Percentiles rank a stretch among this genome's conserved stretches.
Evolutionary conservation across 176 grass and related monocot species (phyloP).

Genomic region (Phragmites australis): DNA sequence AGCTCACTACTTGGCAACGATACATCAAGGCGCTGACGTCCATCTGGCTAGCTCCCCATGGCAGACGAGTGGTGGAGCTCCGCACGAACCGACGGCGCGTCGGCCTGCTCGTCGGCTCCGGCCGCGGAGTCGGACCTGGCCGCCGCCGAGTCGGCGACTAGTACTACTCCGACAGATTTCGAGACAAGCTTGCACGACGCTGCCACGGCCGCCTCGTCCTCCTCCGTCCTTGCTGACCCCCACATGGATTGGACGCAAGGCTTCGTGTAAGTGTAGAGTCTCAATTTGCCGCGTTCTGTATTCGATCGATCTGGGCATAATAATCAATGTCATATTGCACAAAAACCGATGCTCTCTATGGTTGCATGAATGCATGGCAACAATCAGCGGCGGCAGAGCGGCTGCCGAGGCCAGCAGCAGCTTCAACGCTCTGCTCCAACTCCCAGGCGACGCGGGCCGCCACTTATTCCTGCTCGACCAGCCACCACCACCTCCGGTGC

Average conservation of each 20-base stretch:
- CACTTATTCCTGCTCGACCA: conserved; percentile 39
- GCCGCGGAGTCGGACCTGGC: background rate
- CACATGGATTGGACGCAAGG: conserved; percentile 42
- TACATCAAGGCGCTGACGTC: background rate
- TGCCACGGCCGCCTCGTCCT: background rate
- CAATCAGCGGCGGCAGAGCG: conserved; percentile 2
- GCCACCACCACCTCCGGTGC: background rate
- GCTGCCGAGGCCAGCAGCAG: background rate
- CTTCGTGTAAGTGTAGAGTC: conserved; percentile 31
- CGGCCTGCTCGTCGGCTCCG: conserved; percentile 30
- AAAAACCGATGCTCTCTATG: background rate
- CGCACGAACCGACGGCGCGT: conserved; percentile 3
- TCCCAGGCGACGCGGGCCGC: conserved; percentile 24
- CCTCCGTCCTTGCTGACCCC: conserved; percentile 14
- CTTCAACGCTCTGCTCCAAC: conserved; percentile 43
- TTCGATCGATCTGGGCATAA: background rate
- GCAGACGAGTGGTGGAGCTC: conserved; percentile 49
- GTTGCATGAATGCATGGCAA: background rate
- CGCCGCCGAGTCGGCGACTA: background rate
- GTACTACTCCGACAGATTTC: background rate
- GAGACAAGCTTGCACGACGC: background rate
- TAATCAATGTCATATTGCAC: background rate
- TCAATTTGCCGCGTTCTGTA: background rate
- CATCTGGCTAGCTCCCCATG: conserved; percentile 6
- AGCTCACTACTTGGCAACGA: background rate